Conservation (phyloP, 2,329 filamentous ascomycete species). For the Pyrenophora graminea region DNA sequence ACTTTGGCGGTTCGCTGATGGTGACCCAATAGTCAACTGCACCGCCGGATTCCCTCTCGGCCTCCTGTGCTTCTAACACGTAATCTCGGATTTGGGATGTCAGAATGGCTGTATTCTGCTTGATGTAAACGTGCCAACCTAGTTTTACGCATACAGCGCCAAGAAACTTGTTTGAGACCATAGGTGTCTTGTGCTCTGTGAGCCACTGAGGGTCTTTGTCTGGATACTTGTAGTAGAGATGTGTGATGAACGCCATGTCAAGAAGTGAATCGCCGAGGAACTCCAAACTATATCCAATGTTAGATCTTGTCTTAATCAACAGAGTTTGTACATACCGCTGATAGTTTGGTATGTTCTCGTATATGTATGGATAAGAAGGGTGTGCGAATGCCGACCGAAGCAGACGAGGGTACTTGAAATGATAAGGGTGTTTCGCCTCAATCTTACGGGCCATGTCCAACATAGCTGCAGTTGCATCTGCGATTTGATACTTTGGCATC, state of each 20-base stretch:
- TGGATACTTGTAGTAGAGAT: slow-evolving; percentile 77
- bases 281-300: slow-evolving; percentile 63
- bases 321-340: slow-evolving; percentile 54
- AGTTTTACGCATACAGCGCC: slow-evolving; percentile 79
- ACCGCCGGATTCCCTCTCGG: slow-evolving; percentile 54
- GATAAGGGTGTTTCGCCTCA: slow-evolving; percentile 62
- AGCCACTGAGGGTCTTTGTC: slow-evolving; percentile 91
- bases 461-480: slow-evolving; percentile 67
- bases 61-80: slow-evolving; percentile 62
- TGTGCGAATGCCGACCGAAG: slow-evolving; percentile 86
- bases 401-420: slow-evolving; percentile 75
- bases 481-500: slow-evolving; percentile 72
- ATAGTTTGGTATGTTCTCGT: slow-evolving; percentile 82
- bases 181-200: slow-evolving; percentile 99
- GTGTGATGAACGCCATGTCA: slow-evolving; percentile 82
- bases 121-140: slow-evolving; percentile 75
- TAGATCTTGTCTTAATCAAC: too few species aligned
- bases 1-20: slow-evolving; percentile 68
- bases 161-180: slow-evolving; percentile 95
- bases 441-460: slow-evolving; percentile 69
- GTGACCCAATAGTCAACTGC: slow-evolving; percentile 70
- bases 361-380: slow-evolving; percentile 75
- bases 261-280: slow-evolving; percentile 89
- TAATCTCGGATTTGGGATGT: slow-evolving; percentile 57
- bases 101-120: slow-evolving; percentile 57